These are phyloP conservation scores for Polyplosphaeria fusca DNA, from an alignment of 495 filamentous ascomycete genomes.

Conservation along the genomic window DNA sequence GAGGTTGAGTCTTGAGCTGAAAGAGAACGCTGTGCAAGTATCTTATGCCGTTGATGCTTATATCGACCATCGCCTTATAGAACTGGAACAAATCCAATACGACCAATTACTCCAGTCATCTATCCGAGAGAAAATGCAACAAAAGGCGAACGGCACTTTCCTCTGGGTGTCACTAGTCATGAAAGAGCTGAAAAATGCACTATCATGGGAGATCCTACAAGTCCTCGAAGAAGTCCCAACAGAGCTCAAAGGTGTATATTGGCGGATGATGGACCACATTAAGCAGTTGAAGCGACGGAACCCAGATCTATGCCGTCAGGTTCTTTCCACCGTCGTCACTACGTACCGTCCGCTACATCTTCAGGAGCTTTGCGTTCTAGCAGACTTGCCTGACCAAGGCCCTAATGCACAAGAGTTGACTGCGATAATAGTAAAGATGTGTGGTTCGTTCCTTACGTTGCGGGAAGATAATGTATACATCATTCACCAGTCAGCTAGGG, in stretches of 20 bases:
- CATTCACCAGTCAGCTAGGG: no score
- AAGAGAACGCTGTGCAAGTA: no score
- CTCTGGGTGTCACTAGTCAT: no score
- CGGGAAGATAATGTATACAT: neutral
- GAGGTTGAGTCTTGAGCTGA: constrained; percentile 33
- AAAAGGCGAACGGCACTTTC: no score
- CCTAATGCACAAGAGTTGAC: constrained; percentile 22
- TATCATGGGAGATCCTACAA: neutral
- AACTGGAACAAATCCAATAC: neutral
- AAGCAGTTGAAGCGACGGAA: no score
- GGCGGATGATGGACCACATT: no score
- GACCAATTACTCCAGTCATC: constrained; percentile 24
- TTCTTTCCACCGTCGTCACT: neutral
- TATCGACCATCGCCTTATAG: constrained; percentile 38
- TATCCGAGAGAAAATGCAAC: constrained; percentile 26
- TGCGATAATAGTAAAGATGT: constrained; percentile 9
- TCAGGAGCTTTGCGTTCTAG: neutral
- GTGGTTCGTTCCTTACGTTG: constrained; percentile 1
- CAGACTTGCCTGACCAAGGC: constrained; percentile 1
- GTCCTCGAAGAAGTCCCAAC: constrained; percentile 25
- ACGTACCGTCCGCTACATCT: neutral
- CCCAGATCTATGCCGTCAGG: no score
- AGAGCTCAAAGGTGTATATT: constrained; percentile 35
- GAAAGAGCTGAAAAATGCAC: constrained; percentile 16
- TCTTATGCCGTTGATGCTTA: constrained; percentile 29